These are phyloP conservation scores for Phytophthora sp. DNA, from an alignment of 352 stramenopile species.

Conservation along the genomic window DNA sequence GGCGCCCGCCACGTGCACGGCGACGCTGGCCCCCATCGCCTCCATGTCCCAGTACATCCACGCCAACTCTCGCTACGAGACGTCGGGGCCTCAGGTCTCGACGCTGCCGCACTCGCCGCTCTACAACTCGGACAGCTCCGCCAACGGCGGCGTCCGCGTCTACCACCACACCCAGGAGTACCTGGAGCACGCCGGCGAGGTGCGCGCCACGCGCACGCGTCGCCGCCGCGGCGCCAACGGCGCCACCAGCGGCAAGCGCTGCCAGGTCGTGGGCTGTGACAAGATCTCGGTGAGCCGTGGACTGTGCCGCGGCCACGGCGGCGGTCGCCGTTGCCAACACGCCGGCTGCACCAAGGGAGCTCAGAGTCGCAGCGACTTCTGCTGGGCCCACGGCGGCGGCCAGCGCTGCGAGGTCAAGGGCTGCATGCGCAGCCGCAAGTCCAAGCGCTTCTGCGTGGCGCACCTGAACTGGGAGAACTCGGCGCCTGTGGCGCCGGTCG, in stretches of 20 bases:
- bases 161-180: slow-evolving; percentile 23
- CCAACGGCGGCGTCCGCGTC: slow-evolving; percentile 17
- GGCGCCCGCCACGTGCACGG: too few species aligned
- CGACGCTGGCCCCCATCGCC: slow-evolving; percentile 9
- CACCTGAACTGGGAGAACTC: slow-evolving; percentile 53
- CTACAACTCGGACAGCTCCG: slow-evolving; percentile 41
- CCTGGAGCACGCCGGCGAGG: slow-evolving; percentile 10
- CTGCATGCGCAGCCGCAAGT: slow-evolving; percentile 69
- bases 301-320: slow-evolving; percentile 64
- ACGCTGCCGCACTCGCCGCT: slow-evolving; percentile 23
- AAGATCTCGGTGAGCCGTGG: slow-evolving; percentile 71
- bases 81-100: slow-evolving; percentile 1
- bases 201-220: slow-evolving; percentile 15
- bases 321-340: slow-evolving; percentile 60
- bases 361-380: slow-evolving; percentile 66
- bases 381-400: slow-evolving; percentile 68
- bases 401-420: slow-evolving; percentile 64
- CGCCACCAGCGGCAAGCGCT: slow-evolving; percentile 57
- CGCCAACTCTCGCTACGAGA: slow-evolving; percentile 36
- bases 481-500: background rate
- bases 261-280: slow-evolving; percentile 53
- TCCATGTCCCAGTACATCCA: slow-evolving; percentile 34
- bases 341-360: slow-evolving; percentile 54
- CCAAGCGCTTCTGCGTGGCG: slow-evolving; percentile 66
- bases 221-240: slow-evolving; percentile 41